These are phyloP conservation scores for Fusarium sambucinum DNA, from an alignment of 2,329 filamentous ascomycete genomes.

Conservation along the genomic window DNA sequence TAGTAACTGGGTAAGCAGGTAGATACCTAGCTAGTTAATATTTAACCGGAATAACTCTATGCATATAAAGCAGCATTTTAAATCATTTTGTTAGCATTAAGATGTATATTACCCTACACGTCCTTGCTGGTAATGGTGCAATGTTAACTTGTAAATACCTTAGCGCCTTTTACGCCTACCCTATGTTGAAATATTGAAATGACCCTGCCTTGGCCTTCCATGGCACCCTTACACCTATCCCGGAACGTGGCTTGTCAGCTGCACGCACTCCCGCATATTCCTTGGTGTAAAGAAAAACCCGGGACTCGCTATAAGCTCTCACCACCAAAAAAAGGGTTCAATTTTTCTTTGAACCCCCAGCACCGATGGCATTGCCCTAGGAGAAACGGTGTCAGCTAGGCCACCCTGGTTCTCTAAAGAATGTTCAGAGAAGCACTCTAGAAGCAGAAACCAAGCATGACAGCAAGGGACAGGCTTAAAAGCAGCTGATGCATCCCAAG, in stretches of 20 bases:
- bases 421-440: conserved; percentile 35
- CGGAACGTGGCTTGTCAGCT: conserved; percentile 30
- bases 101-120: background rate
- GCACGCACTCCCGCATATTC: conserved; percentile 36
- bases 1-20: no score
- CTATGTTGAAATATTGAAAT: background rate
- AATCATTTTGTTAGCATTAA: background rate
- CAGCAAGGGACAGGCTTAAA: conserved; percentile 15
- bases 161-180: conserved; percentile 7
- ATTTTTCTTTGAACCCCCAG: background rate
- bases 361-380: conserved; percentile 18
- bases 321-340: background rate
- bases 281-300: background rate
- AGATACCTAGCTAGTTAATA: background rate
- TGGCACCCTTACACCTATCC: conserved; percentile 17
- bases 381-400: conserved; percentile 15
- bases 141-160: background rate
- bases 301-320: background rate
- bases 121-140: background rate
- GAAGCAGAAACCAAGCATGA: conserved; percentile 27
- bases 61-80: background rate
- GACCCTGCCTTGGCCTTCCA: background rate
- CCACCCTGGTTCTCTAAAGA: conserved; percentile 26
- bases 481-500: conserved; percentile 2
- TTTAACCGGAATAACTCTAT: background rate